Evolutionary conservation across 75 land plant genomes (phyloP).

Genomic region (Sequoia sempervirens): DNA sequence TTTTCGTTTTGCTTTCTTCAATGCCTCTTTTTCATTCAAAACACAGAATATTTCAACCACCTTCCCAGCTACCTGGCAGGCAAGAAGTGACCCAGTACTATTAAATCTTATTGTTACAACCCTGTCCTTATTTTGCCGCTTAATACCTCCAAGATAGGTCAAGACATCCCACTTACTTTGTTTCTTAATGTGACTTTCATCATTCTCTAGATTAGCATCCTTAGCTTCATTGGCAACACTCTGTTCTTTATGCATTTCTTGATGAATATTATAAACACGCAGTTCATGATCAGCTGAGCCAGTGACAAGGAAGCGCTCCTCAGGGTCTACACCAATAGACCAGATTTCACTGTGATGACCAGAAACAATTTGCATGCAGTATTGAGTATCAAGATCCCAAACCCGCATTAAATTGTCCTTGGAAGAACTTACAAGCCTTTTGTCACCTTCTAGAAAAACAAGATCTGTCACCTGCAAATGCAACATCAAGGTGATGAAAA

Average conservation of each 20-base stretch:
- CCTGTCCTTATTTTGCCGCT: conserved; percentile 76
- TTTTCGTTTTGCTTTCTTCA: conserved; percentile 78
- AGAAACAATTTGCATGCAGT: conserved; percentile 83
- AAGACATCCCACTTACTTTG: conserved; percentile 70
- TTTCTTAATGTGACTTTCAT: not conserved
- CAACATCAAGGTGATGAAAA: conserved; percentile 7
- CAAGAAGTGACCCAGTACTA: conserved; percentile 66
- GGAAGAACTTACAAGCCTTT: conserved; percentile 87
- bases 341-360: conserved; percentile 96
- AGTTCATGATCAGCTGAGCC: conserved; percentile 93
- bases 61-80: conserved; percentile 89
- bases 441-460: conserved; percentile 76
- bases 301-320: conserved; percentile 70
- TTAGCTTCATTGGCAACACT: conserved; percentile 2
- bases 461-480: conserved; percentile 90
- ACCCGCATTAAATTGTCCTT: conserved; percentile 89
- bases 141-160: conserved; percentile 70
- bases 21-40: conserved; percentile 68
- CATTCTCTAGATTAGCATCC: not conserved
- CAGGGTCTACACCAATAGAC: conserved; percentile 87
- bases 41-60: conserved; percentile 69
- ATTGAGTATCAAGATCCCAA: conserved; percentile 93
- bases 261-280: conserved; percentile 53
- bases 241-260: conserved; percentile 26
- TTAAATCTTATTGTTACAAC: conserved; percentile 81